These are phyloP conservation scores for Penicillium sp. DNA, from an alignment of 2,329 filamentous ascomycete genomes.

Conservation along the genomic window DNA sequence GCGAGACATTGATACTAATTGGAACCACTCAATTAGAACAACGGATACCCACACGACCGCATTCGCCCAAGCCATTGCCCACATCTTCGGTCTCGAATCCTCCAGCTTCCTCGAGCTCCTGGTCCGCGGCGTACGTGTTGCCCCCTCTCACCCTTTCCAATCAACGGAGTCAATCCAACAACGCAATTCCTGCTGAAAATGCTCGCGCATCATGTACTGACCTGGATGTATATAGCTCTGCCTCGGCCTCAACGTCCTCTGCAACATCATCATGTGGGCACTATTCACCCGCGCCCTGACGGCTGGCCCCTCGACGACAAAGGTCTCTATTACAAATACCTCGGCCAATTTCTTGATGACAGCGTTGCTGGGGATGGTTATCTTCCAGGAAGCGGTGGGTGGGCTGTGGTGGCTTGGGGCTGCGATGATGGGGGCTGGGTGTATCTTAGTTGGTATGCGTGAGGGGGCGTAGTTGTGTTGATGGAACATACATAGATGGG, in stretches of 20 bases:
- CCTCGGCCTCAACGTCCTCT: constrained; percentile 62
- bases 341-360: constrained; percentile 65
- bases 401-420: constrained; percentile 65
- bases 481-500: background rate
- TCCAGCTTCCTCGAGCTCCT: constrained; percentile 51
- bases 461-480: constrained; percentile 44
- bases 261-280: constrained; percentile 67
- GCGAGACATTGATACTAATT: background rate
- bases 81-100: constrained; percentile 43
- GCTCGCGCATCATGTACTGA: background rate
- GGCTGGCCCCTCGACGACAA: constrained; percentile 61
- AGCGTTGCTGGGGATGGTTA: constrained; percentile 58
- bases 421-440: constrained; percentile 60
- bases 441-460: constrained; percentile 63
- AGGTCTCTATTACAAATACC: constrained; percentile 66
- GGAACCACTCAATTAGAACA: constrained; percentile 47
- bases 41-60: constrained; percentile 61
- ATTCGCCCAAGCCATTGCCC: constrained; percentile 51
- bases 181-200: background rate
- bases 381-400: constrained; percentile 60
- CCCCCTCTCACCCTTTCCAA: constrained; percentile 1
- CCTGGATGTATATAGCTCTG: constrained; percentile 49
- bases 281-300: constrained; percentile 65
- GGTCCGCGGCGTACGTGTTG: constrained; percentile 54
- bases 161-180: background rate